Evolutionary conservation across 305 asterid genomes (phyloP).

Genomic region (Stenogyne calaminthoides): DNA sequence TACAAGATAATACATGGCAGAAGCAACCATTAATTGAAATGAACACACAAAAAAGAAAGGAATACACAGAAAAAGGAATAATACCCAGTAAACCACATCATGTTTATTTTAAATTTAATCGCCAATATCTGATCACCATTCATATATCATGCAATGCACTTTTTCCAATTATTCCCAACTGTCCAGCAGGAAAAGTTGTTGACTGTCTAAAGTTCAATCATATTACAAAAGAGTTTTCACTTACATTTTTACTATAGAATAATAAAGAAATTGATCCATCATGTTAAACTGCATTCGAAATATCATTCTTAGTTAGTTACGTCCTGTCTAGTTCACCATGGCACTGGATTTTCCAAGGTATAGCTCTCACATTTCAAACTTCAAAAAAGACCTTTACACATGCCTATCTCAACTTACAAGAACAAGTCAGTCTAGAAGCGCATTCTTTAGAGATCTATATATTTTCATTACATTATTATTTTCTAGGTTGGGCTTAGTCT

Average conservation of each 20-base stretch:
- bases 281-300: neutral
- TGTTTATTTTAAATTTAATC: neutral
- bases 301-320: neutral
- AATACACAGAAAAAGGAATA: too few relatives aligned
- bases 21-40: neutral
- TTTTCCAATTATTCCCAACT: neutral
- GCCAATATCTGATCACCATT: neutral
- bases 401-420: neutral
- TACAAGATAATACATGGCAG: neutral
- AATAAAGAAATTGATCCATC: neutral
- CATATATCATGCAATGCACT: neutral
- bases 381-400: neutral
- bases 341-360: neutral
- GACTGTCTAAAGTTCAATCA: neutral
- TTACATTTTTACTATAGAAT: neutral
- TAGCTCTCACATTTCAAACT: neutral
- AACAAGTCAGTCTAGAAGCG: neutral
- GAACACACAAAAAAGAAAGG: too few relatives aligned
- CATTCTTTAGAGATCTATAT: neutral
- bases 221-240: neutral
- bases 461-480: neutral
- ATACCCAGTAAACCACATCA: too few relatives aligned
- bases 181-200: neutral
- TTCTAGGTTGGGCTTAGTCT: neutral
- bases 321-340: neutral